phyloP scores from a whole-genome alignment of 345 rosid species.

The Citrus mangshanensis region DNA sequence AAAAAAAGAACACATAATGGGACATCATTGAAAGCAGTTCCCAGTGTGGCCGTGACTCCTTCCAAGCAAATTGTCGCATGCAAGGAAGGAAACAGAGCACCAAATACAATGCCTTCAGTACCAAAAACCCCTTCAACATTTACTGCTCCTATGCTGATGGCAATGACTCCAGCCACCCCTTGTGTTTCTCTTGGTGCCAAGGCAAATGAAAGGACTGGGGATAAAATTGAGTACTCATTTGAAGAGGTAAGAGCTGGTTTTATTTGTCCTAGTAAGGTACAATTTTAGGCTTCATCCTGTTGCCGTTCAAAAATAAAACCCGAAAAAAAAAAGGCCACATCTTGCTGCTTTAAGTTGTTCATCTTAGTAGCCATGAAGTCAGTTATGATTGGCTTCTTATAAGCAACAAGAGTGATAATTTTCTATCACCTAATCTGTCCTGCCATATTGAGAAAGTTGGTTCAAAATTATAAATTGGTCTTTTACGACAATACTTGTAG shows the following conservation, averaged over 20 bases:
- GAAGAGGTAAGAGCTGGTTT: constrained; percentile 48
- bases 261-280: not conserved
- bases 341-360: not conserved
- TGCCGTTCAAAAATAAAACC: no score
- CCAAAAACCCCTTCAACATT: constrained; percentile 48
- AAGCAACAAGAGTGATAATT: not conserved
- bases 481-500: not conserved
- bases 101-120: constrained; percentile 29
- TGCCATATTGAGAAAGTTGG: not conserved
- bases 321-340: no score
- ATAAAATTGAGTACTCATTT: constrained; percentile 37
- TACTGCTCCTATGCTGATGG: constrained; percentile 54
- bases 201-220: constrained; percentile 11
- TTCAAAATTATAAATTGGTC: not conserved
- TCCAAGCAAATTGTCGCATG: constrained; percentile 9
- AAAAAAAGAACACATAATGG: constrained; percentile 24
- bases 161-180: constrained; percentile 59
- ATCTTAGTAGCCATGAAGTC: not conserved
- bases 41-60: constrained; percentile 14
- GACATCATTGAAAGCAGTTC: constrained; percentile 16
- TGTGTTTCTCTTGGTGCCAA: constrained; percentile 5
- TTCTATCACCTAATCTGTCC: not conserved
- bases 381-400: constrained; percentile 3
- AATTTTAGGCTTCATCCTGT: not conserved
- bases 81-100: constrained; percentile 37